Evolutionary conservation across 176 grass and related monocot species (phyloP).

Genomic region (Oryza coarctata): DNA sequence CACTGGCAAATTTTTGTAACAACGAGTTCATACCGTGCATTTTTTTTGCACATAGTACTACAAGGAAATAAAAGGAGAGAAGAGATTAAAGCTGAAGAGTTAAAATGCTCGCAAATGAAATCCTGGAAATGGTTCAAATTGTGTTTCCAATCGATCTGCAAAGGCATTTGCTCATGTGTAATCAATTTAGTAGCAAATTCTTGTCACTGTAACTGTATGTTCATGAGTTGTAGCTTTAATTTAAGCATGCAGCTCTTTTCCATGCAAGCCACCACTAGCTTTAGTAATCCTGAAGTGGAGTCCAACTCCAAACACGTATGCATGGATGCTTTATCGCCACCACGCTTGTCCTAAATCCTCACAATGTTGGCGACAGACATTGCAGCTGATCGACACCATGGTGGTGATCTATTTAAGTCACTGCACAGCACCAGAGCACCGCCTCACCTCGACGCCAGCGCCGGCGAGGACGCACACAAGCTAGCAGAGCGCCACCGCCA

Average conservation of each 20-base stretch:
- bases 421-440: not conserved
- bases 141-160: not conserved
- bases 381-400: not conserved
- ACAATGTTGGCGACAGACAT: not conserved
- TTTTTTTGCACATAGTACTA: too few species aligned
- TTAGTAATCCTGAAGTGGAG: conserved; percentile 16
- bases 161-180: not conserved
- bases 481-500: not conserved
- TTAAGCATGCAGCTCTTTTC: conserved; percentile 17
- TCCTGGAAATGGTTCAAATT: not conserved
- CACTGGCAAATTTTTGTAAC: too few species aligned
- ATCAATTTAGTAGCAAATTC: too few species aligned
- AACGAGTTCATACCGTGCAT: too few species aligned
- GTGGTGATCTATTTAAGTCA: conserved; percentile 29
- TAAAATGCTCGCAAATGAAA: not conserved
- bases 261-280: not conserved
- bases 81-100: not conserved
- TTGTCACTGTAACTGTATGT: not conserved
- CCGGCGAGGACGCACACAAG: not conserved
- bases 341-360: conserved; percentile 2
- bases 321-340: not conserved
- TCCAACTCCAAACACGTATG: conserved; percentile 11
- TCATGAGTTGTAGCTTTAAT: not conserved
- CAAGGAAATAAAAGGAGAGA: too few species aligned
- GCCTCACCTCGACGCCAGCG: not conserved